Percentiles rank a stretch among this genome's conserved stretches.
These are phyloP conservation scores for Hanseniaspora valbyensis DNA, from an alignment of 805 yeast genomes.

Conservation along the genomic window DNA sequence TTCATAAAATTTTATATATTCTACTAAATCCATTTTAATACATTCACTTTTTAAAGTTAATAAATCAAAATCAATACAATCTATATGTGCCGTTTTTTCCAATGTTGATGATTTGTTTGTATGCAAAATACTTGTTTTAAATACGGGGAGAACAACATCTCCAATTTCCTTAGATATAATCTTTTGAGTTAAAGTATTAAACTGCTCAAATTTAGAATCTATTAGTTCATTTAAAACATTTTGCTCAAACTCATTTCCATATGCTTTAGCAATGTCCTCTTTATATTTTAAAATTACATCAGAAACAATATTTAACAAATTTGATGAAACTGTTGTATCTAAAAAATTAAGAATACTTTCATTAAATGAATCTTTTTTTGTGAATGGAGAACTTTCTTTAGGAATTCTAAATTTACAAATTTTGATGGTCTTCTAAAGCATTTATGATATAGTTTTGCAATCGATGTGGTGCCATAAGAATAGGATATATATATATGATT, in stretches of 20 bases:
- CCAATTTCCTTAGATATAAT: conserved; percentile 4
- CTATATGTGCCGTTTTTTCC: not conserved
- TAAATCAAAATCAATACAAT: not conserved
- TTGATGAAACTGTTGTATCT: not conserved
- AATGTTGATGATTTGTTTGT: not conserved
- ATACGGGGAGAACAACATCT: conserved; percentile 6
- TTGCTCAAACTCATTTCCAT: not conserved
- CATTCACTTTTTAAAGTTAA: conserved; percentile 3
- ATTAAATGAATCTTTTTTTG: conserved; percentile 6
- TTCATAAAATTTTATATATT: conserved; percentile 2
- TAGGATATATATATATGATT: too few relatives aligned
- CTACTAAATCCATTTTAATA: conserved; percentile 3
- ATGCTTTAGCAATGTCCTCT: conserved; percentile 3
- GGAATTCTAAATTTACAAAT: conserved; percentile 14
- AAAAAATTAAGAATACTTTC: not conserved
- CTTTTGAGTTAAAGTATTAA: not conserved
- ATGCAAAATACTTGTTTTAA: too few relatives aligned
- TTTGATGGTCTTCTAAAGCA: conserved; percentile 11
- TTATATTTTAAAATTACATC: not conserved
- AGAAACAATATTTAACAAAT: not conserved
- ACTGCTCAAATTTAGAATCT: not conserved
- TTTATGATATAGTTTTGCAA: conserved; percentile 5
- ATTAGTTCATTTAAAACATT: not conserved
- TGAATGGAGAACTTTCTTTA: too few relatives aligned
- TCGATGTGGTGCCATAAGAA: conserved; percentile 1